Percentiles rank a stretch among this genome's conserved stretches.
Evolutionary conservation across 805 yeast species (phyloP).

Genomic region (Isabelozyma pseudorhagii): DNA sequence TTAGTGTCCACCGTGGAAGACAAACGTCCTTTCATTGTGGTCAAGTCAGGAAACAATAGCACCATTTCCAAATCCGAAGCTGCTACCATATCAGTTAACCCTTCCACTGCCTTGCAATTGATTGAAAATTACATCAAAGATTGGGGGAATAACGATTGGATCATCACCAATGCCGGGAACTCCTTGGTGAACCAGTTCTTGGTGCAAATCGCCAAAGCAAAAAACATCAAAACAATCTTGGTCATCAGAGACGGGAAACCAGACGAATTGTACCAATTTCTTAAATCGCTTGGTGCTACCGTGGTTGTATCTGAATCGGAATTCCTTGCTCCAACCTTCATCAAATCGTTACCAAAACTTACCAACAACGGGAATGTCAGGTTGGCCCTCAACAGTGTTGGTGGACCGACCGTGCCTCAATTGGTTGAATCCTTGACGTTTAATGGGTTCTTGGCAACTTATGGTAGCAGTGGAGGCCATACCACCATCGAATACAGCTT

Average conservation of each 20-base stretch:
- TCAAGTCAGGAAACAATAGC: slow-evolving; percentile 12
- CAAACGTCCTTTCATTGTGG: slow-evolving; percentile 38
- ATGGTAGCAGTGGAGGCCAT: slow-evolving; percentile 19
- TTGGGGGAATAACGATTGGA: slow-evolving; percentile 25
- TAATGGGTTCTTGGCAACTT: slow-evolving; percentile 27
- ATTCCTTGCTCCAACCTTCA: slow-evolving; percentile 6
- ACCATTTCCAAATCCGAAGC: slow-evolving; percentile 50
- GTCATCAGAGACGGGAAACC: slow-evolving; percentile 28
- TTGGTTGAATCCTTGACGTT: slow-evolving; percentile 21
- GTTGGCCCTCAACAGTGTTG: slow-evolving; percentile 29
- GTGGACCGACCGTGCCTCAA: slow-evolving; percentile 17
- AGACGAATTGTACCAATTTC: slow-evolving; percentile 11
- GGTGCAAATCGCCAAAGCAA: slow-evolving; percentile 22
- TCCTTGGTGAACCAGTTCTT: slow-evolving; percentile 30
- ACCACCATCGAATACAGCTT: slow-evolving; percentile 14
- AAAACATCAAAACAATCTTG: slow-evolving; percentile 24
- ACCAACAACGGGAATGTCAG: slow-evolving; percentile 18
- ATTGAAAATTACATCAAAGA: slow-evolving; percentile 55
- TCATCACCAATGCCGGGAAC: slow-evolving; percentile 31
- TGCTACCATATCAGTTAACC: slow-evolving; percentile 86
- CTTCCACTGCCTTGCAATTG: slow-evolving; percentile 84
- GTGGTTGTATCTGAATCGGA: slow-evolving; percentile 26
- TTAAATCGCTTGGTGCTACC: slow-evolving; percentile 26
- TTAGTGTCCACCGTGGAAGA: slow-evolving; percentile 30
- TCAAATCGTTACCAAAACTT: slow-evolving; percentile 13